Conservation (phyloP, 2,329 filamentous ascomycete genomes). For the Decorospora gaudefroyi region DNA sequence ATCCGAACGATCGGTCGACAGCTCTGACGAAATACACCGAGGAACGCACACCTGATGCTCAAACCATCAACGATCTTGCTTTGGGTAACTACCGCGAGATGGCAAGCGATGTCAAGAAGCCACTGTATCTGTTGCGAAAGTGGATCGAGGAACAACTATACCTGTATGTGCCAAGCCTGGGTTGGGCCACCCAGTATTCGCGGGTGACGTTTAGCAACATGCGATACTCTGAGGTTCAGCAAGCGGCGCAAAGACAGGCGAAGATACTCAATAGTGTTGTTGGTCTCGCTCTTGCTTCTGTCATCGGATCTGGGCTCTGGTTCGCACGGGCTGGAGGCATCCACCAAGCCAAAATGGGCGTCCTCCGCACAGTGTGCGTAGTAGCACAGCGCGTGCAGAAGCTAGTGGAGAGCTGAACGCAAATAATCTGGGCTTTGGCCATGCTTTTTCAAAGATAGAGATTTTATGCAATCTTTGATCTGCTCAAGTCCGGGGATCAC, state of each 20-base stretch:
- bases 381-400: conserved; percentile 30
- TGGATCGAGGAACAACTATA: conserved; percentile 82
- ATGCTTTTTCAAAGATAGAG: too few species aligned
- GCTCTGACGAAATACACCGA: conserved; percentile 75
- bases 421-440: not conserved
- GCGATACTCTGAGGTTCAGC: conserved; percentile 81
- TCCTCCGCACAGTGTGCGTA: conserved; percentile 35
- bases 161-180: conserved; percentile 72
- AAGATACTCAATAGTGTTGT: conserved; percentile 40
- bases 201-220: conserved; percentile 93
- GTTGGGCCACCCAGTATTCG: conserved; percentile 91
- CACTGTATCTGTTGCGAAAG: conserved; percentile 79
- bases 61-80: conserved; percentile 90
- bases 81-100: conserved; percentile 93
- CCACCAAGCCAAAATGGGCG: conserved; percentile 31
- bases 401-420: conserved; percentile 13
- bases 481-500: too few species aligned
- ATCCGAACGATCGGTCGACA: conserved; percentile 51
- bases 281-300: conserved; percentile 24
- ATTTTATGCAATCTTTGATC: too few species aligned
- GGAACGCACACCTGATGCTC: conserved; percentile 74
- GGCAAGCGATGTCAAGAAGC: conserved; percentile 80
- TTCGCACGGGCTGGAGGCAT: conserved; percentile 31
- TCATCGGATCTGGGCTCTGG: conserved; percentile 26
- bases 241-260: conserved; percentile 60